Percentiles rank a stretch among this genome's conserved stretches.
Conservation (phyloP, 805 yeast species). For the Blastobotrys americana region DNA sequence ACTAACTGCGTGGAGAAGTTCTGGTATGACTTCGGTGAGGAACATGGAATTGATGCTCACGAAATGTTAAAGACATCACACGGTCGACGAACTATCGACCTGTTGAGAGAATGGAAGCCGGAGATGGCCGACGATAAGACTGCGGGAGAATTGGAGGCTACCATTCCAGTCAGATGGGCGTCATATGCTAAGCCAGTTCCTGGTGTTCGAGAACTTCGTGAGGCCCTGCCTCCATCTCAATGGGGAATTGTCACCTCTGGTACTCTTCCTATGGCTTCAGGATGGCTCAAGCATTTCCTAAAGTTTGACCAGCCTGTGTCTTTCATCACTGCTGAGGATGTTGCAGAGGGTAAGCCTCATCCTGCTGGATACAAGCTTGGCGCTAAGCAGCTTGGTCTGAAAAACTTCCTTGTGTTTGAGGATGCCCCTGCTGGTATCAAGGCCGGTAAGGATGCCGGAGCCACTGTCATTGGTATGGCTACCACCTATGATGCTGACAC, state of each 20-base stretch:
- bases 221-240: constrained; percentile 35
- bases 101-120: constrained; percentile 66
- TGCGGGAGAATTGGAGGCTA: constrained; percentile 59
- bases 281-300: constrained; percentile 66
- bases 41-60: constrained; percentile 61
- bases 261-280: constrained; percentile 64
- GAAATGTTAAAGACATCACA: constrained; percentile 68
- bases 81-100: constrained; percentile 79
- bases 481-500: constrained; percentile 66
- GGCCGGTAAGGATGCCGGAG: constrained; percentile 81
- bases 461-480: constrained; percentile 75
- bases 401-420: constrained; percentile 56
- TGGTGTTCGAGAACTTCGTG: constrained; percentile 56
- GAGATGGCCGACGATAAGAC: constrained; percentile 60
- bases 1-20: constrained; percentile 76
- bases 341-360: constrained; percentile 74
- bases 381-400: constrained; percentile 32
- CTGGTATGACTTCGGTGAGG: constrained; percentile 68
- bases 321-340: constrained; percentile 78
- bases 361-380: constrained; percentile 65
- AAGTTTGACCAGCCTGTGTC: constrained; percentile 56
- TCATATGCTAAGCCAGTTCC: constrained; percentile 66
- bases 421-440: constrained; percentile 85
- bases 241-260: constrained; percentile 91
- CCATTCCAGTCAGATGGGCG: constrained; percentile 66